These are phyloP conservation scores for Cladosporium sp. DNA, from an alignment of 2,329 filamentous ascomycete species.

Conservation along the genomic window DNA sequence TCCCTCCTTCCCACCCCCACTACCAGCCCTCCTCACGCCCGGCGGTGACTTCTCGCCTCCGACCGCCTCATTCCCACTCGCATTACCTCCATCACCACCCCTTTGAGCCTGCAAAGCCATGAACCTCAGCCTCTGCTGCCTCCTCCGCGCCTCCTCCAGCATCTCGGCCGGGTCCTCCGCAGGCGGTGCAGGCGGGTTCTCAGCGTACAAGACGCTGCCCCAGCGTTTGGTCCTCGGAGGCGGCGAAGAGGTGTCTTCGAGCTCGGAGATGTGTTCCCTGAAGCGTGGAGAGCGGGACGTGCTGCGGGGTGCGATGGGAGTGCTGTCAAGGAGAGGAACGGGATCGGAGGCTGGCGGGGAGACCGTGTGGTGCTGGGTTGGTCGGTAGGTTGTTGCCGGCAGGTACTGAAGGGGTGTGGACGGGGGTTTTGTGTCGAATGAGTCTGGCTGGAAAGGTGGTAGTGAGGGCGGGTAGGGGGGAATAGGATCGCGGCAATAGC, in stretches of 20 bases:
- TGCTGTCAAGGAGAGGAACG: conserved; percentile 15
- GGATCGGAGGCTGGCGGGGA: not conserved
- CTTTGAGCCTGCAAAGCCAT: conserved; percentile 17
- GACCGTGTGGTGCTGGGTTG: not conserved
- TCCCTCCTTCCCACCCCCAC: conserved; percentile 10
- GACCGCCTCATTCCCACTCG: conserved; percentile 1
- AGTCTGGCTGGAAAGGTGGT: not conserved
- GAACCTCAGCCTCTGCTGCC: conserved; percentile 16
- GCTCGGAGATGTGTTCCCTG: conserved; percentile 14
- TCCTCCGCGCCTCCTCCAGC: conserved; percentile 13
- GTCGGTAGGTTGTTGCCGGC: conserved; percentile 12
- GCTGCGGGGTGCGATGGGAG: conserved; percentile 4
- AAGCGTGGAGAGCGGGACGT: conserved; percentile 13
- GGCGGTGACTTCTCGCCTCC: not conserved
- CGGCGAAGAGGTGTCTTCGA: conserved; percentile 15
- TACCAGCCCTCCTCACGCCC: conserved; percentile 12
- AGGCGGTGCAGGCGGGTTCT: not conserved
- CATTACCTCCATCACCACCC: not conserved
- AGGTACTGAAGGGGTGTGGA: conserved; percentile 4
- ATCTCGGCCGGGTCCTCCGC: not conserved
- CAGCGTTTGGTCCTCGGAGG: not conserved
- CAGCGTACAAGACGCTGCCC: not conserved
- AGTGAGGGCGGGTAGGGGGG: conserved; percentile 9
- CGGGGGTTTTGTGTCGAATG: not conserved
- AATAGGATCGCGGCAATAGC: not conserved